Conservation (phyloP, 2,329 filamentous ascomycete genomes). For the Raffaelea ambrosiae region DNA sequence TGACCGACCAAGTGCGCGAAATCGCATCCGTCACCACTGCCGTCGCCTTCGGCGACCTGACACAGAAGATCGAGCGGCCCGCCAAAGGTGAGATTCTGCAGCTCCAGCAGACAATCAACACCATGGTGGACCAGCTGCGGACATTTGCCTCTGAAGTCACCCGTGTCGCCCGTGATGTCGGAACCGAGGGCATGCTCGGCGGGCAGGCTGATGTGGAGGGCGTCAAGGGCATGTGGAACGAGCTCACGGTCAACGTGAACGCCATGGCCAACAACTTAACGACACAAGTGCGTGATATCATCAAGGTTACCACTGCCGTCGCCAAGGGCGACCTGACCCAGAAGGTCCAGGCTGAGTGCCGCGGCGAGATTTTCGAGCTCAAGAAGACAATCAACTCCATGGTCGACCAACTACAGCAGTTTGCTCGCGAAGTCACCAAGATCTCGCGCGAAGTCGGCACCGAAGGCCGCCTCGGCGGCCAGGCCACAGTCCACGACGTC, state of each 20-base stretch:
- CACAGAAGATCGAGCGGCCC: conserved; percentile 74
- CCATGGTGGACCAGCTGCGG: conserved; percentile 78
- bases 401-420: conserved; percentile 96
- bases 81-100: conserved; percentile 76
- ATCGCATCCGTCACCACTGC: conserved; percentile 79
- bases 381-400: conserved; percentile 99
- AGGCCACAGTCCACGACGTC: conserved; percentile 92
- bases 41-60: conserved; percentile 73
- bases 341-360: conserved; percentile 88
- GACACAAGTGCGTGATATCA: conserved; percentile 90
- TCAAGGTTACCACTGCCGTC: conserved; percentile 65
- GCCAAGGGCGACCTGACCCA: conserved; percentile 87
- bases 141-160: conserved; percentile 81
- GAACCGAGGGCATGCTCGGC: conserved; percentile 73
- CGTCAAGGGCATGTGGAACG: conserved; percentile 84
- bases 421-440: conserved; percentile 93
- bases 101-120: conserved; percentile 79
- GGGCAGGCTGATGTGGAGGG: conserved; percentile 77
- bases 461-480: conserved; percentile 85
- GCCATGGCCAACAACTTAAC: conserved; percentile 84
- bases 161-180: conserved; percentile 73
- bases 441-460: conserved; percentile 95
- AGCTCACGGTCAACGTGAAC: conserved; percentile 77
- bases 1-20: conserved; percentile 77
- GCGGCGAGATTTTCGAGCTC: conserved; percentile 85